Conservation (phyloP, 495 filamentous ascomycete genomes). For the Trichoderma erinaceum region DNA sequence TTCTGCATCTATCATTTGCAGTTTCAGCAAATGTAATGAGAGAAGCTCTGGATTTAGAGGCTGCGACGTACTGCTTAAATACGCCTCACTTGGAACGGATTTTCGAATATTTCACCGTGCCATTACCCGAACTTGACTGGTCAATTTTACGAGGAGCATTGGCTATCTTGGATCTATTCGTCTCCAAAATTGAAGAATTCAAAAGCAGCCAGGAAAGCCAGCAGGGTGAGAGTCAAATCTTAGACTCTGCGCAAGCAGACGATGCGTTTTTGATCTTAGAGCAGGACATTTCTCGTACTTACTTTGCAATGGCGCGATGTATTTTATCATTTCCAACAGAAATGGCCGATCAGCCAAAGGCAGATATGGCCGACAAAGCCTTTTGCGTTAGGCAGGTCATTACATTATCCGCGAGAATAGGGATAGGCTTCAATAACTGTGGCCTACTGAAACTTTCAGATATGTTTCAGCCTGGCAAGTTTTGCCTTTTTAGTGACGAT, state of each 20-base stretch:
- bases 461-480: conserved; percentile 35
- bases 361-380: conserved; percentile 21
- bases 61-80: conserved; percentile 32
- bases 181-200: conserved; percentile 33
- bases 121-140: conserved; percentile 37
- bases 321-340: conserved; percentile 19
- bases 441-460: conserved; percentile 33
- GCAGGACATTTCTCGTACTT: conserved; percentile 31
- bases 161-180: conserved; percentile 33
- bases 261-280: conserved; percentile 41
- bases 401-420: conserved; percentile 32
- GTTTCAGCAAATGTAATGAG: conserved; percentile 37
- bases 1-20: conserved; percentile 35
- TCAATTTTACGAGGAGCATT: conserved; percentile 33
- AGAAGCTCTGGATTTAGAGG: conserved; percentile 31
- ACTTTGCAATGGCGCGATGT: conserved; percentile 38
- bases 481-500: conserved; percentile 32
- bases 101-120: conserved; percentile 36
- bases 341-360: background rate
- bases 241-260: conserved; percentile 32
- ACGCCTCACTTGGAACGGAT: conserved; percentile 16
- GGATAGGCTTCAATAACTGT: conserved; percentile 35
- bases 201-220: conserved; percentile 31
- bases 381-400: conserved; percentile 36
- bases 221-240: conserved; percentile 17